Conservation (phyloP, 768 basidiomycete species). For the Lactarius sanguifluus region DNA sequence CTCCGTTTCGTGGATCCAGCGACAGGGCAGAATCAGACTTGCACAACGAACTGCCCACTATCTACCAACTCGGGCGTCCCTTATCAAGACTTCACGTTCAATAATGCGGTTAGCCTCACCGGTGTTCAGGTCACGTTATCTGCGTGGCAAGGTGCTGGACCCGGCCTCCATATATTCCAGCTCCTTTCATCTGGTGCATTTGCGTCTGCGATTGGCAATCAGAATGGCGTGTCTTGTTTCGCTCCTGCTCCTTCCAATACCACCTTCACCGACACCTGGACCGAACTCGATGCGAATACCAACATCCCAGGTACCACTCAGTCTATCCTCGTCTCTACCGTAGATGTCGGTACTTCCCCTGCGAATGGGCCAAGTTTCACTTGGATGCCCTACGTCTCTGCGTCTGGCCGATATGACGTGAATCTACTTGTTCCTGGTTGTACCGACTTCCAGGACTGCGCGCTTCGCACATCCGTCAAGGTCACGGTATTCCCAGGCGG, state of each 20-base stretch:
- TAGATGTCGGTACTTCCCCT: conserved; percentile 61
- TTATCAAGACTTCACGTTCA: conserved; percentile 94
- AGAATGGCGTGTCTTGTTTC: conserved; percentile 73
- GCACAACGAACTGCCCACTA: conserved; percentile 76
- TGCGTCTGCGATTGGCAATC: conserved; percentile 63
- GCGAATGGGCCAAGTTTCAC: conserved; percentile 75
- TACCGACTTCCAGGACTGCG: conserved; percentile 74
- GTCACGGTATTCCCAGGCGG: conserved; percentile 80
- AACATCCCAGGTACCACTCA: conserved; percentile 79
- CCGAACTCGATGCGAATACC: conserved; percentile 59
- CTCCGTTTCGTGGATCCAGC: conserved; percentile 76
- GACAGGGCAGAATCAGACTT: conserved; percentile 74
- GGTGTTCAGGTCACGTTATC: conserved; percentile 86
- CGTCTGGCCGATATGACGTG: conserved; percentile 81
- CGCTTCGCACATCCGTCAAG: conserved; percentile 73
- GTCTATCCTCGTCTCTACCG: conserved; percentile 64
- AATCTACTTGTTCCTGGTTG: conserved; percentile 90
- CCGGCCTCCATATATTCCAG: conserved; percentile 90
- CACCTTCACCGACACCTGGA: conserved; percentile 70
- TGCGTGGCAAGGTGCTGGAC: conserved; percentile 67
- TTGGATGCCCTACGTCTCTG: conserved; percentile 91
- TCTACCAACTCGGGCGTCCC: conserved; percentile 70
- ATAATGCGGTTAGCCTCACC: conserved; percentile 59
- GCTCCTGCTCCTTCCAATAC: conserved; percentile 73
- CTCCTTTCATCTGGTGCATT: conserved; percentile 91